Conservation (phyloP, 306 rosid genomes). For the Nissolia schottii region DNA sequence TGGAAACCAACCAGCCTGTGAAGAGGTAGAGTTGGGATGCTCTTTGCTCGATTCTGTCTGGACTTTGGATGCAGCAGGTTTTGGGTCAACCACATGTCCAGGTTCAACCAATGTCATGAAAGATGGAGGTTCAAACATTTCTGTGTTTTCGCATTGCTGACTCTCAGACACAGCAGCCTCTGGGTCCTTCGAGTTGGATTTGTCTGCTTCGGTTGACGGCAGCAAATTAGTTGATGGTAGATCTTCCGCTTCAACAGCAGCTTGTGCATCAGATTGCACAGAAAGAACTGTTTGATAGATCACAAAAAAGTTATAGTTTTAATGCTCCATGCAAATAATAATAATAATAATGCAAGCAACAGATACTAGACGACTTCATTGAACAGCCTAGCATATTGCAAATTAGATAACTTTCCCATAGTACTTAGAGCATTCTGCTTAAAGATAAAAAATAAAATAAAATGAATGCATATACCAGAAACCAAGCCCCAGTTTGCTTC, state of each 20-base stretch:
- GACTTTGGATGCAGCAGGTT: slow-evolving; percentile 30
- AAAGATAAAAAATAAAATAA: no score
- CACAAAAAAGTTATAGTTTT: slow-evolving; percentile 14
- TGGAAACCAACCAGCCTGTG: slow-evolving; percentile 78
- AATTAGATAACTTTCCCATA: not conserved
- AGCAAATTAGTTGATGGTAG: slow-evolving; percentile 19
- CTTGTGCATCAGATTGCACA: slow-evolving; percentile 46
- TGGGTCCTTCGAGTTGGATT: slow-evolving; percentile 23
- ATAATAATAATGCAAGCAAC: not conserved
- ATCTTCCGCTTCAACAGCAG: slow-evolving; percentile 34
- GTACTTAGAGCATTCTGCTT: not conserved
- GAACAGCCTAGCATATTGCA: not conserved
- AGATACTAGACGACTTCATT: not conserved
- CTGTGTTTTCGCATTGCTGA: slow-evolving; percentile 40
- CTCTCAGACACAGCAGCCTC: slow-evolving; percentile 30
- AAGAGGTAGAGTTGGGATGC: slow-evolving; percentile 21
- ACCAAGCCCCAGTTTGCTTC: slow-evolving; percentile 89
- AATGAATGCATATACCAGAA: slow-evolving; percentile 56
- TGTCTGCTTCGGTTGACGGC: slow-evolving; percentile 19
- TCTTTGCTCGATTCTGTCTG: slow-evolving; percentile 29
- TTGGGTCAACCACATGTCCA: slow-evolving; percentile 17
- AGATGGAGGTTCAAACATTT: slow-evolving; percentile 69
- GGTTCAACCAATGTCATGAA: slow-evolving; percentile 77
- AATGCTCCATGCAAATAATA: not conserved
- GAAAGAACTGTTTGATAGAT: slow-evolving; percentile 46